Conservation (phyloP, 2,329 filamentous ascomycete species). For the Penicillium decumbens region DNA sequence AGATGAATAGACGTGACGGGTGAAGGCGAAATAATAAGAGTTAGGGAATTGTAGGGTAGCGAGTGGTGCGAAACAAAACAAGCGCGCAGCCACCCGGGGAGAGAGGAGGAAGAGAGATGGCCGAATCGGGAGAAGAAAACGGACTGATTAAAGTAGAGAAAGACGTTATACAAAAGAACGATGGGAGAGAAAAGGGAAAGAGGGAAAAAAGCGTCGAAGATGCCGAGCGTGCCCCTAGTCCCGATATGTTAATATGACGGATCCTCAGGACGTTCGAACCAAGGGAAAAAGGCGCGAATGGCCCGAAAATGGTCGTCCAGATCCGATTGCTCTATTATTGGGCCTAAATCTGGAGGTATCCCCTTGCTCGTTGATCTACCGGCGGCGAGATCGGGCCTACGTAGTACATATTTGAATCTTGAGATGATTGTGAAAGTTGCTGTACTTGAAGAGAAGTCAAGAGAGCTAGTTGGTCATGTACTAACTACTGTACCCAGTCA, state of each 20-base stretch:
- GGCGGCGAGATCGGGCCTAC: constrained; percentile 4
- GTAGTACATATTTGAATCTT: not conserved
- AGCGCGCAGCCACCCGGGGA: constrained; percentile 30
- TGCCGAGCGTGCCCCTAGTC: constrained; percentile 39
- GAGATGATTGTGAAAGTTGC: too few relatives aligned
- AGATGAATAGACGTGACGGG: not conserved
- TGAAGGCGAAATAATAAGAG: not conserved
- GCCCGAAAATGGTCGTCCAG: constrained; percentile 7
- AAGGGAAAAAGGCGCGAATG: constrained; percentile 22
- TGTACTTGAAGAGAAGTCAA: too few relatives aligned
- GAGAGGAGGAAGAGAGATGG: constrained; percentile 8
- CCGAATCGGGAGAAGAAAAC: not conserved
- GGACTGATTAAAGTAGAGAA: not conserved
- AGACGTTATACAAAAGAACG: not conserved
- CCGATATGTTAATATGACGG: constrained; percentile 42
- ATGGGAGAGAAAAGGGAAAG: constrained; percentile 18
- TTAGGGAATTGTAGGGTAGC: constrained; percentile 7
- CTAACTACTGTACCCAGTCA: not conserved
- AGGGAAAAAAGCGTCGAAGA: constrained; percentile 30
- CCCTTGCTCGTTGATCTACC: constrained; percentile 8
- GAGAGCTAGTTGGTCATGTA: too few relatives aligned
- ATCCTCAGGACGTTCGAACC: constrained; percentile 30
- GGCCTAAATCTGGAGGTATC: not conserved
- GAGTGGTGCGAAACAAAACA: constrained; percentile 25
- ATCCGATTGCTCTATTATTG: constrained; percentile 10